Evolutionary conservation across 495 filamentous ascomycete genomes (phyloP).

Genomic region (Penicillium diatomitis): DNA sequence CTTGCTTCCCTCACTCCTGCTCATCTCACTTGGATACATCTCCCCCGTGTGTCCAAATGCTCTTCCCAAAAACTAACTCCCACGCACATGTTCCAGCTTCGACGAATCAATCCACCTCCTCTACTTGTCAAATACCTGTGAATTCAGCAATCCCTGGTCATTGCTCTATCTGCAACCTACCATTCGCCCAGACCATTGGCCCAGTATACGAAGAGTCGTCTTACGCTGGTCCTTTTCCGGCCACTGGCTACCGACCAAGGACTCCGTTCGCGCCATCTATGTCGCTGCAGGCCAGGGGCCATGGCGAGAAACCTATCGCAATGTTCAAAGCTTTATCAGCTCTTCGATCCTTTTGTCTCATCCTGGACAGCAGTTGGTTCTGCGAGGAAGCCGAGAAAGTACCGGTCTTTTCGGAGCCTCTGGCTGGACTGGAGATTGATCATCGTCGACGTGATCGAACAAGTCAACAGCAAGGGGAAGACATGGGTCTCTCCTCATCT

Average conservation of each 20-base stretch:
- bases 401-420: conserved; percentile 32
- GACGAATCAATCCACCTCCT: conserved; percentile 31
- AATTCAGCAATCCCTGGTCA: conserved; percentile 41
- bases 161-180: conserved; percentile 36
- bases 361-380: conserved; percentile 33
- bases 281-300: conserved; percentile 33
- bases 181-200: conserved; percentile 23
- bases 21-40: not conserved
- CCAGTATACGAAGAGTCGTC: conserved; percentile 28
- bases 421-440: conserved; percentile 19
- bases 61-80: not conserved
- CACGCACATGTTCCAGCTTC: conserved; percentile 16
- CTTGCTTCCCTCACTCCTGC: not conserved
- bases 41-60: not conserved
- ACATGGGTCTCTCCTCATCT: not conserved
- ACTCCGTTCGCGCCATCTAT: conserved; percentile 36
- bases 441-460: not conserved
- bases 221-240: conserved; percentile 40
- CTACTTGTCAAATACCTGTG: conserved; percentile 32
- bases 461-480: not conserved
- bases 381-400: conserved; percentile 35
- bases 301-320: conserved; percentile 34
- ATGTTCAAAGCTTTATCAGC: conserved; percentile 17
- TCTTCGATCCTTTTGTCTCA: conserved; percentile 29
- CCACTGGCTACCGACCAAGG: conserved; percentile 39